These are phyloP conservation scores for Datisca glomerata DNA, from an alignment of 306 rosid species.

Conservation along the genomic window DNA sequence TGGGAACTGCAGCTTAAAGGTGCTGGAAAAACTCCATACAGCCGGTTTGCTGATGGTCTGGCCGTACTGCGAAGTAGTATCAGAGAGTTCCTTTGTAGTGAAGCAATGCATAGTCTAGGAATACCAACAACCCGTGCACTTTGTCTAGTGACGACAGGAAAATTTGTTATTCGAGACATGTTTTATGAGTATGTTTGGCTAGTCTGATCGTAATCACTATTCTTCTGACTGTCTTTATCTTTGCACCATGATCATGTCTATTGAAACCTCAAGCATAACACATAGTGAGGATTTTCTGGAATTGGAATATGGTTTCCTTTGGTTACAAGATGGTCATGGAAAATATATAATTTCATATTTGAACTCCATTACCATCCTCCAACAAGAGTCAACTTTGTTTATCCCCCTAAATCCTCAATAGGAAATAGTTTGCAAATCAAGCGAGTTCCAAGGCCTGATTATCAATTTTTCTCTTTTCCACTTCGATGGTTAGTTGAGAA, in stretches of 20 bases:
- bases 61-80: constrained; percentile 97
- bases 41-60: constrained; percentile 96
- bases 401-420: no score
- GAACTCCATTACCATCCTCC: no score
- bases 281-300: no score
- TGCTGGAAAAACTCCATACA: constrained; percentile 94
- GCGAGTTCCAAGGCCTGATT: no score
- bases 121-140: constrained; percentile 96
- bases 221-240: not conserved
- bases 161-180: constrained; percentile 79
- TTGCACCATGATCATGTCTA: no score
- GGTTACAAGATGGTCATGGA: no score
- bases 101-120: constrained; percentile 92
- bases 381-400: no score
- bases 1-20: constrained; percentile 99
- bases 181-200: constrained; percentile 74
- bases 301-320: no score
- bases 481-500: not conserved
- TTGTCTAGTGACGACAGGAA: constrained; percentile 83
- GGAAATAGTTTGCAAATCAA: no score
- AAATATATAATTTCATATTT: no score
- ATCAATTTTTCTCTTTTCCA: not conserved
- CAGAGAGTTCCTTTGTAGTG: constrained; percentile 97
- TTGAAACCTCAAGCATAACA: no score
- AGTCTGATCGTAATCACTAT: not conserved